Percentiles rank a stretch among this genome's conserved stretches.
phyloP scores from a whole-genome alignment of 75 land plant species.

The Pinus albicaulis region DNA sequence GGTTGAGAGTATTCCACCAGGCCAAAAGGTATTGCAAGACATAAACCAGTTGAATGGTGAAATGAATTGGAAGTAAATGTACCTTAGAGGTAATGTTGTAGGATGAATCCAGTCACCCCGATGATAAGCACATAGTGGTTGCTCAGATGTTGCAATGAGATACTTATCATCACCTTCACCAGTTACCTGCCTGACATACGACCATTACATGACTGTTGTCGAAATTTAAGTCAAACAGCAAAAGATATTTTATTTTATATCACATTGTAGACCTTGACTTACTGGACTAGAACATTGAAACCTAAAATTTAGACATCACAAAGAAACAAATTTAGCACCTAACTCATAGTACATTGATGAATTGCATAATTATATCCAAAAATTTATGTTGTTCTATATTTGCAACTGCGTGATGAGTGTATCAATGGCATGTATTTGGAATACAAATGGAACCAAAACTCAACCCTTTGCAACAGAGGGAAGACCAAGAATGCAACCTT shows the following conservation, averaged over 20 bases:
- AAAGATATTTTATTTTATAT: too few relatives aligned
- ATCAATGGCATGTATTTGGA: too few relatives aligned
- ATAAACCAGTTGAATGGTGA: neutral
- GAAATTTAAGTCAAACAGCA: neutral
- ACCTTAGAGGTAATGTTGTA: constrained; percentile 77
- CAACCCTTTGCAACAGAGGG: too few relatives aligned
- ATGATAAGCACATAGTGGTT: constrained; percentile 94
- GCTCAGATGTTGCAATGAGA: constrained; percentile 96
- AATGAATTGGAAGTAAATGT: neutral
- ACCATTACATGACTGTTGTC: neutral
- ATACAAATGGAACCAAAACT: too few relatives aligned
- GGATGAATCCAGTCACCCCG: constrained; percentile 90
- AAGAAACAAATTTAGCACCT: neutral
- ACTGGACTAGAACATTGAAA: neutral
- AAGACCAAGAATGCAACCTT: too few relatives aligned
- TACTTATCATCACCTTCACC: constrained; percentile 99
- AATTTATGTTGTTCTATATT: too few relatives aligned
- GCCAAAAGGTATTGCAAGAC: neutral
- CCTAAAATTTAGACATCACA: neutral
- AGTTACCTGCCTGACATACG: constrained; percentile 52
- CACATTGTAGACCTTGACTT: too few relatives aligned
- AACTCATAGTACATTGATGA: too few relatives aligned
- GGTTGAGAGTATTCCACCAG: neutral
- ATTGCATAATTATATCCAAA: too few relatives aligned
- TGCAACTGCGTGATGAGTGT: too few relatives aligned